These are phyloP conservation scores for Boletus sp. DNA, from an alignment of 768 basidiomycete genomes.

Conservation along the genomic window DNA sequence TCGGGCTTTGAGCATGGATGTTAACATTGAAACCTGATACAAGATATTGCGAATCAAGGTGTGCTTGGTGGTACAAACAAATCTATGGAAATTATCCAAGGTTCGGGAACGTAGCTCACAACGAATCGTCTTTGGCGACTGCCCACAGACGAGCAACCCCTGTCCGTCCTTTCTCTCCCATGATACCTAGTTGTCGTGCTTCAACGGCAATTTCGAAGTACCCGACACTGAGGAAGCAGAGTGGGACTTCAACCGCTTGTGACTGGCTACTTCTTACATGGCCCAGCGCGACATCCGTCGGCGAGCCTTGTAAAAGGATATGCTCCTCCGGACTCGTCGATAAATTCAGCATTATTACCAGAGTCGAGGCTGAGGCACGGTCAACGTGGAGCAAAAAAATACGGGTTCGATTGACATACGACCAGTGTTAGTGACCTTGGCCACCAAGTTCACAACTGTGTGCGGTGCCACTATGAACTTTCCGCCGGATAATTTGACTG, in stretches of 20 bases:
- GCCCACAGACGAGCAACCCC: slow-evolving; percentile 21
- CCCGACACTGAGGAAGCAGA: slow-evolving; percentile 76
- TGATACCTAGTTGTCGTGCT: slow-evolving; percentile 27
- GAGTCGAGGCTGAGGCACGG: slow-evolving; percentile 43
- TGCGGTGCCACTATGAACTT: slow-evolving; percentile 54
- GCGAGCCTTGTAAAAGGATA: slow-evolving; percentile 67
- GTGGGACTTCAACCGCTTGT: slow-evolving; percentile 48
- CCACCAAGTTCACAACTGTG: slow-evolving; percentile 61
- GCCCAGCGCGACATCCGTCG: slow-evolving; percentile 62
- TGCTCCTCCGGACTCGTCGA: slow-evolving; percentile 59
- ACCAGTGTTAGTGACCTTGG: slow-evolving; percentile 60
- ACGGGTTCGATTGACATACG: slow-evolving; percentile 44
- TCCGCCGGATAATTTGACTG: slow-evolving; percentile 24
- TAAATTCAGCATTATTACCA: slow-evolving; percentile 54
- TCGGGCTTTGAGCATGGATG: background rate
- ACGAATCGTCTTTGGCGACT: slow-evolving; percentile 9
- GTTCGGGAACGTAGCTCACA: background rate
- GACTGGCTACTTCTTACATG: slow-evolving; percentile 55
- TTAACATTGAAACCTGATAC: background rate
- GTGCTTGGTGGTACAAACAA: background rate
- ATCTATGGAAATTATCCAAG: background rate
- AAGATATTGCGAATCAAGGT: background rate
- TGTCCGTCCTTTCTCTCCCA: slow-evolving; percentile 14
- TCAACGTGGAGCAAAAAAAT: slow-evolving; percentile 8
- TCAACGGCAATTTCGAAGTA: slow-evolving; percentile 50